These are phyloP conservation scores for Coemansia sp. DNA, from an alignment of 192 early-diverging fungal genomes.

Conservation along the genomic window DNA sequence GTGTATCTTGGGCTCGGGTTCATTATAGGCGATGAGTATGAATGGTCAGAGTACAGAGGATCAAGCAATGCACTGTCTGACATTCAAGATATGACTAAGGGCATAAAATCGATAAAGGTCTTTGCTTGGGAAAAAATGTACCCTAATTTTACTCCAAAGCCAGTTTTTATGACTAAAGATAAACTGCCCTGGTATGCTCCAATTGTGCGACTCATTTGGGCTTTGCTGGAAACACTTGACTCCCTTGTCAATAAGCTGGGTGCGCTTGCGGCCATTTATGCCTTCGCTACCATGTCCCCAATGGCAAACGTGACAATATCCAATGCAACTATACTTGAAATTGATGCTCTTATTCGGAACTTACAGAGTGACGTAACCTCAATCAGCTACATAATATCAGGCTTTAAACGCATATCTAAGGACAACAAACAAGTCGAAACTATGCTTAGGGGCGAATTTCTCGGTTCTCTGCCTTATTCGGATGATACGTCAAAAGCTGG, in stretches of 20 bases:
- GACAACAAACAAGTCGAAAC: slow-evolving; percentile 14
- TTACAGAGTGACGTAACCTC: neutral
- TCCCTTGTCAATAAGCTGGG: neutral
- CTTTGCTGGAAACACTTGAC: neutral
- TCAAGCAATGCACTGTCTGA: neutral
- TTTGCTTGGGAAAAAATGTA: slow-evolving; percentile 1
- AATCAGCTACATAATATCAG: neutral
- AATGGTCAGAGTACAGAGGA: neutral
- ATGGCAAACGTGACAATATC: neutral
- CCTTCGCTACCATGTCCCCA: neutral
- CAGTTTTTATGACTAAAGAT: too few species aligned
- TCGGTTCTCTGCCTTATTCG: slow-evolving; percentile 13
- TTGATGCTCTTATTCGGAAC: neutral
- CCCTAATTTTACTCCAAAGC: neutral
- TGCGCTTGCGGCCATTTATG: neutral
- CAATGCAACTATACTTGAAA: neutral
- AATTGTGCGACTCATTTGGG: neutral
- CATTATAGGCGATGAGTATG: neutral
- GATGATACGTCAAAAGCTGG: neutral
- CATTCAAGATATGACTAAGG: neutral
- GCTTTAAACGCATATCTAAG: neutral
- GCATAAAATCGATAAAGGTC: neutral
- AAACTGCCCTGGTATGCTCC: neutral
- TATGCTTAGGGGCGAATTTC: slow-evolving; percentile 17
- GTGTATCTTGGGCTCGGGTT: neutral